Conservation (phyloP, 169 alveolate genomes). For the Eimeria tenella region DNA sequence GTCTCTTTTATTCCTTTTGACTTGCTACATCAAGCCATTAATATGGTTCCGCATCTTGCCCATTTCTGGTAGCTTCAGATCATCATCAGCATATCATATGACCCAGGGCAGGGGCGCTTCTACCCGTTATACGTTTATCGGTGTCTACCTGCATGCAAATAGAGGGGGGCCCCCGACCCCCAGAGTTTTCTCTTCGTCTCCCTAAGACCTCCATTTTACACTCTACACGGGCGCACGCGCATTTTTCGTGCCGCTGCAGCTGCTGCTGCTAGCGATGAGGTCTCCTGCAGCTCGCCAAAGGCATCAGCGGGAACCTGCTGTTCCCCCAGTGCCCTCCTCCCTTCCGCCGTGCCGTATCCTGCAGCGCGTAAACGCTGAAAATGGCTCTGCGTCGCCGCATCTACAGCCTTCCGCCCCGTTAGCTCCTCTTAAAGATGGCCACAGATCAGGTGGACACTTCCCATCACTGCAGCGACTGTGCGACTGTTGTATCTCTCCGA, state of each 20-base stretch:
- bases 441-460: conserved; percentile 26
- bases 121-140: neutral
- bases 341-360: conserved; percentile 36
- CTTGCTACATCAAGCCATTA: neutral
- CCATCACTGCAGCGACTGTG: conserved; percentile 39
- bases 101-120: neutral
- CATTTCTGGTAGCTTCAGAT: neutral
- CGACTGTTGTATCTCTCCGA: conserved; percentile 58
- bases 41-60: neutral
- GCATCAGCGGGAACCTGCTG: conserved; percentile 47
- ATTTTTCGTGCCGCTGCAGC: conserved; percentile 9
- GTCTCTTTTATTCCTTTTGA: neutral
- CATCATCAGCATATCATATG: neutral
- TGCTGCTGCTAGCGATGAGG: conserved; percentile 41
- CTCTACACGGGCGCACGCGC: neutral
- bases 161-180: too few relatives aligned
- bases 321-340: conserved; percentile 25
- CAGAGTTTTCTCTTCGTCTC: neutral
- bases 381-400: neutral
- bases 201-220: neutral
- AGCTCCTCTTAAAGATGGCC: neutral
- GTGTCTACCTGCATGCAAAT: neutral
- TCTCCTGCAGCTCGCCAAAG: conserved; percentile 33
- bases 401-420: conserved; percentile 2
- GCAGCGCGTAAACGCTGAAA: conserved; percentile 15